Conservation (phyloP, 345 rosid genomes). For the Lumnitzera racemosa region DNA sequence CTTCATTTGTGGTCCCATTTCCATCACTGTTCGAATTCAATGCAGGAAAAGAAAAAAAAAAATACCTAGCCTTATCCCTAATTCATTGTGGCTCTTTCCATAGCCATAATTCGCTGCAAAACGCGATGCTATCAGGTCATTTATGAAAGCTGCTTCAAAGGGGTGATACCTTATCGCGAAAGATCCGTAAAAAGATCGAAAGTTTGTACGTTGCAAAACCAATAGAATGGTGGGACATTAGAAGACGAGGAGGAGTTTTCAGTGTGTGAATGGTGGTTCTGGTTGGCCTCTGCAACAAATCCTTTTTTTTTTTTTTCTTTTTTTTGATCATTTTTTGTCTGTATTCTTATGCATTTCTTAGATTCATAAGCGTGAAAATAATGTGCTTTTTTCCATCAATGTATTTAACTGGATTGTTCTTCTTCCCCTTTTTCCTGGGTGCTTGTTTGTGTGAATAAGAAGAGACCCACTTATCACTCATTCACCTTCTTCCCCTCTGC, state of each 20-base stretch:
- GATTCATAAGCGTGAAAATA: slow-evolving; percentile 14
- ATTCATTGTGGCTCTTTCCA: background rate
- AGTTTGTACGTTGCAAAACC: too few relatives aligned
- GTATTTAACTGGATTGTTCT: slow-evolving; percentile 11
- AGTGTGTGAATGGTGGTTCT: background rate
- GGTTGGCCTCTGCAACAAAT: background rate
- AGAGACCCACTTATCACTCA: slow-evolving; percentile 5
- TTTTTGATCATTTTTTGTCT: slow-evolving; percentile 5
- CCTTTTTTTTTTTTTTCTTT: slow-evolving; percentile 1
- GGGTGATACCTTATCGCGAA: too few relatives aligned
- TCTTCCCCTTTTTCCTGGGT: background rate
- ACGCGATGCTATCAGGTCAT: too few relatives aligned
- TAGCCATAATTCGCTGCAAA: background rate
- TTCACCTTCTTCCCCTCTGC: background rate
- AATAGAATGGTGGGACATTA: background rate
- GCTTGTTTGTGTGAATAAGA: slow-evolving; percentile 13
- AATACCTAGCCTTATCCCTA: background rate
- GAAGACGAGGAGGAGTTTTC: background rate
- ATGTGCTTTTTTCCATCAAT: slow-evolving; percentile 6
- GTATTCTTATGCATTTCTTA: slow-evolving; percentile 10
- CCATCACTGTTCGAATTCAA: background rate
- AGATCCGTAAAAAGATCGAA: too few relatives aligned
- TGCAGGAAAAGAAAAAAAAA: background rate
- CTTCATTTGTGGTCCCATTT: slow-evolving; percentile 8
- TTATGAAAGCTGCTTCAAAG: too few relatives aligned